Conservation (phyloP, 2,329 filamentous ascomycete genomes). For the Microcyclosporella mali region DNA sequence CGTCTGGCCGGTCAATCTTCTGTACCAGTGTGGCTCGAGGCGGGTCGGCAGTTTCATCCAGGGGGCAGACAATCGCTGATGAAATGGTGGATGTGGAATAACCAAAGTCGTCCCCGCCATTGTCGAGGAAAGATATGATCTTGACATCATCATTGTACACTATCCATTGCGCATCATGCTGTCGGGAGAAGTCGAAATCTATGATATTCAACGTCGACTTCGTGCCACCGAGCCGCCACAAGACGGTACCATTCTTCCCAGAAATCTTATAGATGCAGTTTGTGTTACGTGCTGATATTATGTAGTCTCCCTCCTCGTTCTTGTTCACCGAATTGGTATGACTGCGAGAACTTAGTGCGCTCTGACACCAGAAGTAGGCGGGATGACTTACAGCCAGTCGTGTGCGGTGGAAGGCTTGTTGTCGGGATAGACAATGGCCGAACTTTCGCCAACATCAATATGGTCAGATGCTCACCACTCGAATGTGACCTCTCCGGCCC, state of each 20-base stretch:
- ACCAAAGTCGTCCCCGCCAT: not conserved
- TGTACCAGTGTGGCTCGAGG: too few species aligned
- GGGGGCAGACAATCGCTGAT: not conserved
- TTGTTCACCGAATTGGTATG: conserved; percentile 38
- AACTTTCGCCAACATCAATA: not conserved
- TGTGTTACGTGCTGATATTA: conserved; percentile 36
- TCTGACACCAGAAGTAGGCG: not conserved
- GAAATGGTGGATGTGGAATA: not conserved
- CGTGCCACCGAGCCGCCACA: conserved; percentile 33
- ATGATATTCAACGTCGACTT: conserved; percentile 8
- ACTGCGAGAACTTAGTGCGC: not conserved
- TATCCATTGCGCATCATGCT: not conserved
- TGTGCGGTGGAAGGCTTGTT: not conserved
- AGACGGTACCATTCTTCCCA: conserved; percentile 29
- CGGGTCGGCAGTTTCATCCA: not conserved
- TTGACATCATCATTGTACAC: not conserved
- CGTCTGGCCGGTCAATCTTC: conserved; percentile 27
- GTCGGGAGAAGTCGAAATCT: conserved; percentile 1
- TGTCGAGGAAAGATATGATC: conserved; percentile 9
- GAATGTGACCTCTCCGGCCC: conserved; percentile 28
- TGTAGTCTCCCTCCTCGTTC: conserved; percentile 33
- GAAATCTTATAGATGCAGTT: conserved; percentile 36
- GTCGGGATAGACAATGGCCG: too few species aligned
- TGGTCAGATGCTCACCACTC: conserved; percentile 33
- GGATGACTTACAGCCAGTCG: conserved; percentile 9